Conservation (phyloP, 352 stramenopile genomes). For the Globisporangium barbulae region DNA sequence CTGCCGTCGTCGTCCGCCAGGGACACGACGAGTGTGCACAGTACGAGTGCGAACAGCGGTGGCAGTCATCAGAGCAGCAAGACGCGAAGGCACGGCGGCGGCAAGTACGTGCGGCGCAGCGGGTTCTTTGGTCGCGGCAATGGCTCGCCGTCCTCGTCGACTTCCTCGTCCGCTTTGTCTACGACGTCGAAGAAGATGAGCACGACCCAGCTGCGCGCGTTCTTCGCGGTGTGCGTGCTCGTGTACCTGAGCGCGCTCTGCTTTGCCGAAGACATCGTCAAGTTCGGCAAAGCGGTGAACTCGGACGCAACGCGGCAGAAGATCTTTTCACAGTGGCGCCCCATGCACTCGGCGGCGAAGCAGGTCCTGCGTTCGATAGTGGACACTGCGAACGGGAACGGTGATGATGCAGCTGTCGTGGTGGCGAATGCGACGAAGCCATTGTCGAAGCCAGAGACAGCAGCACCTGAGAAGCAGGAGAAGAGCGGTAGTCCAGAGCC, state of each 20-base stretch:
- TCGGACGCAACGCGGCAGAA: constrained; percentile 18
- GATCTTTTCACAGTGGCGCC: constrained; percentile 17
- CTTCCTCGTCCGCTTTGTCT: neutral
- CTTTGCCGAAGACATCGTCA: constrained; percentile 19
- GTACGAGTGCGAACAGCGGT: neutral
- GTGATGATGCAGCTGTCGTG: neutral
- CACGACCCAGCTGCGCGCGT: constrained; percentile 17
- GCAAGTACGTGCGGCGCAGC: constrained; percentile 11
- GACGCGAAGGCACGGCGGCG: constrained; percentile 1
- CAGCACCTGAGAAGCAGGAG: neutral
- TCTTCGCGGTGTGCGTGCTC: constrained; percentile 19
- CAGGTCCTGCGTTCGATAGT: constrained; percentile 16
- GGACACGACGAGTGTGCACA: neutral
- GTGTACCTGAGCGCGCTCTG: constrained; percentile 17
- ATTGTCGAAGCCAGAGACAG: neutral
- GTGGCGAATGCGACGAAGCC: neutral
- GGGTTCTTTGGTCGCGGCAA: constrained; percentile 1
- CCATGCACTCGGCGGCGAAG: constrained; percentile 19
- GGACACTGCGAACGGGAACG: neutral
- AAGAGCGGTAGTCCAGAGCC: neutral
- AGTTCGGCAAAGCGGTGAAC: constrained; percentile 12
- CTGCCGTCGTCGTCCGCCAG: constrained; percentile 2
- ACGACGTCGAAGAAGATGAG: constrained; percentile 15
- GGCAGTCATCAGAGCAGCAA: constrained; percentile 8
- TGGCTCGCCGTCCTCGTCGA: neutral